These are phyloP conservation scores for Alternaria sp. DNA, from an alignment of 2,329 filamentous ascomycete genomes.

Conservation along the genomic window DNA sequence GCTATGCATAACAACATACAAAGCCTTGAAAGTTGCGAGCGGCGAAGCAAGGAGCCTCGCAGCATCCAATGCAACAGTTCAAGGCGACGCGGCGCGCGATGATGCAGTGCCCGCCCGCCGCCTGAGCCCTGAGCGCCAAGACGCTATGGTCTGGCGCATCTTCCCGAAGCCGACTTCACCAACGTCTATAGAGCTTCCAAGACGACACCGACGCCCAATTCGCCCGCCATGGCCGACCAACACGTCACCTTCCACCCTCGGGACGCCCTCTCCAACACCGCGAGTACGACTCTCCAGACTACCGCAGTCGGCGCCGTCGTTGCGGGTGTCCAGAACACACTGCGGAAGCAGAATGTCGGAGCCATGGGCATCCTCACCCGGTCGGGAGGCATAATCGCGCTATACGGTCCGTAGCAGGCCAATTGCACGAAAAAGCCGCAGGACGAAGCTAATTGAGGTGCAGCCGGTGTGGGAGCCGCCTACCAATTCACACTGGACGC, in stretches of 20 bases:
- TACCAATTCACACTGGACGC: constrained; percentile 81
- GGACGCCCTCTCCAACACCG: constrained; percentile 74
- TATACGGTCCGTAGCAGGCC: constrained; percentile 64
- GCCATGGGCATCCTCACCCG: constrained; percentile 81
- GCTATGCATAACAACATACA: neutral
- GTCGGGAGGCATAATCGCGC: constrained; percentile 75
- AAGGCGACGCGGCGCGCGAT: constrained; percentile 18
- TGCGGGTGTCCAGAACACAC: constrained; percentile 84
- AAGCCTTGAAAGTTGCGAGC: neutral
- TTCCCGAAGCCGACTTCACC: constrained; percentile 17
- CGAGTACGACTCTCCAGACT: constrained; percentile 71
- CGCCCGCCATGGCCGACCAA: constrained; percentile 50
- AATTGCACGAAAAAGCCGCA: neutral
- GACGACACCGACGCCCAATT: constrained; percentile 37
- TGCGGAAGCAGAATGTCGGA: constrained; percentile 82
- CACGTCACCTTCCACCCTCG: constrained; percentile 69
- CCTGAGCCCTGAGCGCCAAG: constrained; percentile 13
- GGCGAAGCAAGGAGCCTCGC: constrained; percentile 7
- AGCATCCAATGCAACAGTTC: constrained; percentile 4
- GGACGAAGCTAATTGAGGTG: constrained; percentile 41
- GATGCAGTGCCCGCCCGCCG: constrained; percentile 18
- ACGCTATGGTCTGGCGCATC: constrained; percentile 15
- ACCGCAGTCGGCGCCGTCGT: constrained; percentile 74
- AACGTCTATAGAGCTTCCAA: constrained; percentile 11
- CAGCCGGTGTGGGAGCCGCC: constrained; percentile 75